Percentiles rank a stretch among this genome's conserved stretches.
phyloP scores from a whole-genome alignment of 805 yeast species.

The Saturnispora silvae region DNA sequence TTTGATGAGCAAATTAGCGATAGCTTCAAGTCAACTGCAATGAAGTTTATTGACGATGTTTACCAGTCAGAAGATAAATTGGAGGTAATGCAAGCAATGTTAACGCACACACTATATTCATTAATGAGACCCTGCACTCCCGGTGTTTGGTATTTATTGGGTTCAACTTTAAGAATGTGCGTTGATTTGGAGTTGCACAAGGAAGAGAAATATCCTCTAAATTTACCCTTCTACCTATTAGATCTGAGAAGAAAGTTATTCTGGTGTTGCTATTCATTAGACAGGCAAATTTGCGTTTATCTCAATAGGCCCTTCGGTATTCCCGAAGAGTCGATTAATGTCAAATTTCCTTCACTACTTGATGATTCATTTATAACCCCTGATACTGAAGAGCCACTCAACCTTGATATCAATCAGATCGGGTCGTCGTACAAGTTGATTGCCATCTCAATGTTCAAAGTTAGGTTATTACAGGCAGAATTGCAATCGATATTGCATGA shows the following conservation, averaged over 20 bases:
- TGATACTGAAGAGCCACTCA: constrained; percentile 28
- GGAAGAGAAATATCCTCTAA: constrained; percentile 31
- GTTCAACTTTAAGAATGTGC: constrained; percentile 67
- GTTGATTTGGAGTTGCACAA: constrained; percentile 80
- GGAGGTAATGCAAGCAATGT: constrained; percentile 63
- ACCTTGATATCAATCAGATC: too few relatives aligned
- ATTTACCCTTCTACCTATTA: constrained; percentile 41
- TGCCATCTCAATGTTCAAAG: constrained; percentile 53
- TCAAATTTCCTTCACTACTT: constrained; percentile 58
- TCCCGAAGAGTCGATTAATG: constrained; percentile 68
- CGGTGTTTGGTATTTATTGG: constrained; percentile 87
- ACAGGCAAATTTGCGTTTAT: constrained; percentile 77
- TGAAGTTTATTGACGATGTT: constrained; percentile 45
- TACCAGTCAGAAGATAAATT: constrained; percentile 49
- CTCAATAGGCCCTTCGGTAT: constrained; percentile 83
- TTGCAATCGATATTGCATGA: constrained; percentile 67
- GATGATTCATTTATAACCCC: constrained; percentile 57
- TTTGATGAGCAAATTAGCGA: constrained; percentile 58
- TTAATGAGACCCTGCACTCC: constrained; percentile 85
- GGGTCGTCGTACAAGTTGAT: constrained; percentile 55
- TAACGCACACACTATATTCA: constrained; percentile 60
- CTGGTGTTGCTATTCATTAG: constrained; percentile 85
- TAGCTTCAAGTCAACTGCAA: constrained; percentile 58
- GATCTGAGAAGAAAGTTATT: constrained; percentile 71
- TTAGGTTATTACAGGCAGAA: constrained; percentile 69